Base-by-base conservation (phyloP, 2,329 filamentous ascomycete species). In the Pseudogymnoascus sp. region DNA sequence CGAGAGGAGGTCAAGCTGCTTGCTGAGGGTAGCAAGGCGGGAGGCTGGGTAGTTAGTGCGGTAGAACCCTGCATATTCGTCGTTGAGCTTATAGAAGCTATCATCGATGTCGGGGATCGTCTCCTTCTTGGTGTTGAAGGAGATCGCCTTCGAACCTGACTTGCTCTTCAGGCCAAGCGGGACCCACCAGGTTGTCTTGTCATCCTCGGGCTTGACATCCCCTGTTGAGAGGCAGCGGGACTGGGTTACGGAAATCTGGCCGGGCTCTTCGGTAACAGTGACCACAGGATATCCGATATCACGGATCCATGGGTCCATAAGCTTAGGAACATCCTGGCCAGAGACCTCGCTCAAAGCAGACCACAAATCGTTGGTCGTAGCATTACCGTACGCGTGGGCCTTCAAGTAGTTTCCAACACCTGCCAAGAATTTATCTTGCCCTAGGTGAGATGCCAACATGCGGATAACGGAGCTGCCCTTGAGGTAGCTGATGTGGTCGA, bases 381-480 rank as follows among this genome's bases (percentile, higher is more conserved):
- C 95, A 74, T 99, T 88, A 74, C 90, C 87, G 73, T 96, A 98
- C 64, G 89, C 86, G 75, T 99, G 90, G 61, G 87, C 85, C 77
- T 92, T 92, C 65, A 99, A 84, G 77, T 99, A 99, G 71, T 88
- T 86, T 16, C 90, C 87, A 61, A 99, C 93, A 70, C 95, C 95
- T 73, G 90, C 88, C 62, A 99, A 81, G 82, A 99, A 99, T 1
- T 85, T 90, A 72, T 96, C 87, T 62, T 90, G 87, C 13, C 92
- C 92, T 16, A 99, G 85, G 75, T 98, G 90, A 71, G 89, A 88
- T 70, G 92, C 93, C 71, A 99, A 79, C 95, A 99, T 99, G 73
- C 95, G 90, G 73, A 99, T 95, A 65, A 95, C 90, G 1, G 93
- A 96, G 79, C 92, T 96, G 37, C 95, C 95, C 80, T 99, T 98